phyloP scores from a whole-genome alignment of 768 basidiomycete species.

The Suillus alpinus region DNA sequence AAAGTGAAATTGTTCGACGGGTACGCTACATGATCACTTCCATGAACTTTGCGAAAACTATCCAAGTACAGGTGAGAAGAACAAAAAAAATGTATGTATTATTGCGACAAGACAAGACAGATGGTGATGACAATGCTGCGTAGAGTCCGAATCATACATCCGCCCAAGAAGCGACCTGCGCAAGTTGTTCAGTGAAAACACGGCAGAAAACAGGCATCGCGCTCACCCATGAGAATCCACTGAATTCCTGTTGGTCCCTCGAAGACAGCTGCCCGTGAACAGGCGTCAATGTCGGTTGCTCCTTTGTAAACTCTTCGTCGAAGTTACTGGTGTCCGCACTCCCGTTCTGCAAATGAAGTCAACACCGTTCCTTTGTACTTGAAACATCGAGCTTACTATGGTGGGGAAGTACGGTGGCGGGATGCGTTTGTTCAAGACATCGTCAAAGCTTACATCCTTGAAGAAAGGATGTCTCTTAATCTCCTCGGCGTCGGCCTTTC shows the following conservation, averaged over 20 bases:
- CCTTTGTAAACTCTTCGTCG: conserved; percentile 94
- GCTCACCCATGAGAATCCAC: conserved; percentile 91
- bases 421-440: conserved; percentile 95
- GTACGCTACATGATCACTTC: conserved; percentile 20
- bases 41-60: conserved; percentile 29
- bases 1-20: background rate
- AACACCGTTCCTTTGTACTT: conserved; percentile 12
- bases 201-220: background rate
- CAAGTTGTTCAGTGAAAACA: background rate
- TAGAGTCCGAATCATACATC: conserved; percentile 42
- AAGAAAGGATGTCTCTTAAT: conserved; percentile 99
- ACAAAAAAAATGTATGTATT: conserved; percentile 27
- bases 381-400: conserved; percentile 56
- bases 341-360: conserved; percentile 52
- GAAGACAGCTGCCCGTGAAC: conserved; percentile 91
- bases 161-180: conserved; percentile 51
- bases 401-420: conserved; percentile 97
- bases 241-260: conserved; percentile 92
- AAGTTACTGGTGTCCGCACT: conserved; percentile 91
- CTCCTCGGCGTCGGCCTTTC: conserved; percentile 91
- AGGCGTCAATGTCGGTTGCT: conserved; percentile 95
- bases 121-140: conserved; percentile 27
- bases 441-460: conserved; percentile 96
- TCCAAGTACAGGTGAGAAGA: conserved; percentile 37
- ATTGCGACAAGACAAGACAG: conserved; percentile 31